Evolutionary conservation across 495 filamentous ascomycete species (phyloP).

Genomic region (Lepidopterella palustris): DNA sequence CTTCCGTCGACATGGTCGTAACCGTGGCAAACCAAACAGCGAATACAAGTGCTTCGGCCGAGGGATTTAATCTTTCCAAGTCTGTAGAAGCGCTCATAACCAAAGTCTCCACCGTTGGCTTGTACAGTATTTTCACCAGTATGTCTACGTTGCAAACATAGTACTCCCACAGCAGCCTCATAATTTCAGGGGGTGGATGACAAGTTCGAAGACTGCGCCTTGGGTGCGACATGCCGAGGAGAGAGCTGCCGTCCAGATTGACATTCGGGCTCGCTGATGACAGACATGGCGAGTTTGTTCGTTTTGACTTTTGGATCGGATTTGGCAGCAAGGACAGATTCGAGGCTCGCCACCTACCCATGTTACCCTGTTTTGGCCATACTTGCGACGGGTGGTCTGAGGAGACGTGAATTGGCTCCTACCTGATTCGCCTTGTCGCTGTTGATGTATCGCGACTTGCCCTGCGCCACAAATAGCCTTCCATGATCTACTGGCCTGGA

Average conservation of each 20-base stretch:
- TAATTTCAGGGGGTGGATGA: conserved; percentile 8
- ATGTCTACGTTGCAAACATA: conserved; percentile 10
- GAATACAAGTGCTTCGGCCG: conserved; percentile 6
- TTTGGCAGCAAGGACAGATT: conserved; percentile 2
- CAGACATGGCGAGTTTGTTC: neutral
- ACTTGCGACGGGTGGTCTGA: neutral
- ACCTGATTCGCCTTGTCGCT: conserved; percentile 12
- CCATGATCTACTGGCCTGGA: neutral
- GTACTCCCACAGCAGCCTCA: conserved; percentile 13
- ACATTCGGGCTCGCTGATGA: neutral
- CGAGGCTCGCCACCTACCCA: too few relatives aligned
- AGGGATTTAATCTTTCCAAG: neutral
- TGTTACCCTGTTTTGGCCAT: neutral
- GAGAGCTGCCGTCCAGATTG: neutral
- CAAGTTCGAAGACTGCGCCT: neutral
- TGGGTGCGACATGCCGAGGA: neutral
- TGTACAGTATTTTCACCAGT: conserved; percentile 17
- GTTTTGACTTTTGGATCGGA: neutral
- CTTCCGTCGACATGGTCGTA: conserved; percentile 10
- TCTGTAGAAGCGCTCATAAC: neutral
- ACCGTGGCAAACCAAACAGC: conserved; percentile 15
- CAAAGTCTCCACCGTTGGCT: conserved; percentile 7
- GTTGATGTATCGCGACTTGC: conserved; percentile 14
- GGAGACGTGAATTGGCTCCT: neutral
- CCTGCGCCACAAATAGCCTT: conserved; percentile 3